Conservation (phyloP, 2,329 filamentous ascomycete species). For the Dothidotthia symphoricarpi region DNA sequence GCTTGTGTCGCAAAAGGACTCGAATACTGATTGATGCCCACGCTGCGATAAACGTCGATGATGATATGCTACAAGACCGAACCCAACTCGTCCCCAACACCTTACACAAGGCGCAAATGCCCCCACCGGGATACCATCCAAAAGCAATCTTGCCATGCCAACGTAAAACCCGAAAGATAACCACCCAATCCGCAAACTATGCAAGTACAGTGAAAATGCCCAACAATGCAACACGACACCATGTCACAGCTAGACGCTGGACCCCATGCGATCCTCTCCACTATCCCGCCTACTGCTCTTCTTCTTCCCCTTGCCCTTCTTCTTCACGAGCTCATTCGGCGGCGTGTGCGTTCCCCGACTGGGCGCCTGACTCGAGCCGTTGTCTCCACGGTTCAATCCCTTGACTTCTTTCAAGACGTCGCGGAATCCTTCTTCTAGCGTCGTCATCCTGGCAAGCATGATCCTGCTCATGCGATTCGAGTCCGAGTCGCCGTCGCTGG, state of each 20-base stretch:
- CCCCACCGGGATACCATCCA: too few species aligned
- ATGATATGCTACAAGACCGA: too few species aligned
- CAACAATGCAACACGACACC: background rate
- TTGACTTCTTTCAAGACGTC: slow-evolving; percentile 83
- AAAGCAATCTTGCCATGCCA: too few species aligned
- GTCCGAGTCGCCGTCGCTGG: slow-evolving; percentile 33
- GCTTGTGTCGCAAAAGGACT: too few species aligned
- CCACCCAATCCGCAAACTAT: slow-evolving; percentile 4
- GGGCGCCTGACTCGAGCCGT: slow-evolving; percentile 14
- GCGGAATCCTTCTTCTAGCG: slow-evolving; percentile 83
- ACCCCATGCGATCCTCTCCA: slow-evolving; percentile 28
- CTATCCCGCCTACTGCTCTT: slow-evolving; percentile 19
- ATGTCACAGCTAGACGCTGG: slow-evolving; percentile 18
- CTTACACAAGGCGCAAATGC: too few species aligned
- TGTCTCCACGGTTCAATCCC: slow-evolving; percentile 52
- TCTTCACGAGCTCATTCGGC: slow-evolving; percentile 25
- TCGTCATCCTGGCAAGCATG: slow-evolving; percentile 88
- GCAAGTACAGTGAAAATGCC: slow-evolving; percentile 3
- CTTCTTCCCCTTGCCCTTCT: slow-evolving; percentile 36
- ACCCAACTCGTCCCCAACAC: too few species aligned
- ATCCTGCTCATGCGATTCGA: slow-evolving; percentile 60
- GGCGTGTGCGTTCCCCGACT: slow-evolving; percentile 32
- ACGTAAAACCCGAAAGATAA: too few species aligned
- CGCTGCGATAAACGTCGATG: too few species aligned
- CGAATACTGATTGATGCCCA: too few species aligned